Conservation (phyloP, 2,329 filamentous ascomycete species). For the Neofusicoccum cordaticola region DNA sequence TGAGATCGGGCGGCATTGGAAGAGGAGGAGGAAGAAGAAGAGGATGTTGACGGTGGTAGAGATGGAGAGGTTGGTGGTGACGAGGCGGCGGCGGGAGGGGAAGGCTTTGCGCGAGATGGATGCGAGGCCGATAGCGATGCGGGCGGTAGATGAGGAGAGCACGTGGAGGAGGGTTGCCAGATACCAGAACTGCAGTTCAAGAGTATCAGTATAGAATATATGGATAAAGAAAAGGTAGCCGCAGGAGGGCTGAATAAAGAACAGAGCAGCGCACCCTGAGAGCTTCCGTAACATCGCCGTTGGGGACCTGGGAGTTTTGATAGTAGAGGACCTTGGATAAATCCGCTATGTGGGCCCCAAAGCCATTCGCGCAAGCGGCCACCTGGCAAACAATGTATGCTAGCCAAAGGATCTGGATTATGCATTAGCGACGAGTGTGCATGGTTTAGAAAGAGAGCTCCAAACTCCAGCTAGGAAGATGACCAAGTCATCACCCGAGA, state of each 20-base stretch:
- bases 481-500: background rate
- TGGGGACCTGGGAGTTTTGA: background rate
- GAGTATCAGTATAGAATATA: background rate
- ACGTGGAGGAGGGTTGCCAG: constrained; percentile 8
- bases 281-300: background rate
- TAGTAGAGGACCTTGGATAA: background rate
- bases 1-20: constrained; percentile 8
- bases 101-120: background rate
- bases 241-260: background rate
- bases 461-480: background rate
- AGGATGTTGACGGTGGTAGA: background rate
- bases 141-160: background rate
- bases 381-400: background rate
- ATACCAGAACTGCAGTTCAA: background rate
- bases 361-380: background rate
- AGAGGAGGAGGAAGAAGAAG: constrained; percentile 10
- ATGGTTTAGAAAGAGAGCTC: background rate
- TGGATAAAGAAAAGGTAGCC: background rate
- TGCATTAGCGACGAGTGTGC: background rate
- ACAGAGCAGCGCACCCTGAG: background rate
- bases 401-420: background rate
- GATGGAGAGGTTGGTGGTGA: background rate
- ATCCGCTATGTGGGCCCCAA: background rate
- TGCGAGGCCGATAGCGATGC: background rate
- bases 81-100: background rate